A percentile compares a stretch with the other conserved stretches of the same genome.
Conservation (phyloP, 257 asterid species). For the Solanum lignicaule region DNA sequence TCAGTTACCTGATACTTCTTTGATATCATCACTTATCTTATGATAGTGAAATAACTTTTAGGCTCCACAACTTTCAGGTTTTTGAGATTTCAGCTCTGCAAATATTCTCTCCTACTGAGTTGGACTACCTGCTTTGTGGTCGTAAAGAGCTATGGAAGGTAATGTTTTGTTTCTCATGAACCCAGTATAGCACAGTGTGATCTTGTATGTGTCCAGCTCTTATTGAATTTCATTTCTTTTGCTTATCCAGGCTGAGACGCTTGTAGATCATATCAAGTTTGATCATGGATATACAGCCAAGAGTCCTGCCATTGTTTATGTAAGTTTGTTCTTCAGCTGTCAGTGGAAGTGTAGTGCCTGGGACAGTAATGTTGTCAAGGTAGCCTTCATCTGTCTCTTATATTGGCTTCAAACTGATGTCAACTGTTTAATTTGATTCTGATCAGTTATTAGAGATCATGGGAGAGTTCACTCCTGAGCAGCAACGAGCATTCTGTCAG, state of each 20-base stretch:
- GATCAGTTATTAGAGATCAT: conserved; percentile 87
- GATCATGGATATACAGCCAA: conserved; percentile 98
- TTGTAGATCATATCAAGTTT: conserved; percentile 87
- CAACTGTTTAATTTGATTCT: background rate
- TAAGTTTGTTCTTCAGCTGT: conserved; percentile 26
- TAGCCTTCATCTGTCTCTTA: background rate
- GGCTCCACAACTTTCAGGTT: conserved; percentile 35
- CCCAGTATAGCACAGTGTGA: background rate
- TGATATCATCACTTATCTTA: background rate
- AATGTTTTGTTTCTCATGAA: conserved; percentile 7
- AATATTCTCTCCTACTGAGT: conserved; percentile 84
- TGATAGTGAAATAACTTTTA: background rate
- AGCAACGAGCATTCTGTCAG: conserved; percentile 93
- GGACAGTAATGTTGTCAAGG: background rate
- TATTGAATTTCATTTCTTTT: background rate
- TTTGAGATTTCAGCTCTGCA: conserved; percentile 80
- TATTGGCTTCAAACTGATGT: background rate
- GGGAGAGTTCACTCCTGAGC: conserved; percentile 93
- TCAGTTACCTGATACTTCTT: background rate
- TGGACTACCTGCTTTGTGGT: conserved; percentile 94
- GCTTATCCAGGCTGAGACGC: conserved; percentile 66
- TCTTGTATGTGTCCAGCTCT: background rate
- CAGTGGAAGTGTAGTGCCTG: background rate
- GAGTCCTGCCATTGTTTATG: conserved; percentile 80
- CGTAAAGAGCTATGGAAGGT: conserved; percentile 99